Conservation (phyloP, 352 stramenopile genomes). For the Plasmopara halstedii region DNA sequence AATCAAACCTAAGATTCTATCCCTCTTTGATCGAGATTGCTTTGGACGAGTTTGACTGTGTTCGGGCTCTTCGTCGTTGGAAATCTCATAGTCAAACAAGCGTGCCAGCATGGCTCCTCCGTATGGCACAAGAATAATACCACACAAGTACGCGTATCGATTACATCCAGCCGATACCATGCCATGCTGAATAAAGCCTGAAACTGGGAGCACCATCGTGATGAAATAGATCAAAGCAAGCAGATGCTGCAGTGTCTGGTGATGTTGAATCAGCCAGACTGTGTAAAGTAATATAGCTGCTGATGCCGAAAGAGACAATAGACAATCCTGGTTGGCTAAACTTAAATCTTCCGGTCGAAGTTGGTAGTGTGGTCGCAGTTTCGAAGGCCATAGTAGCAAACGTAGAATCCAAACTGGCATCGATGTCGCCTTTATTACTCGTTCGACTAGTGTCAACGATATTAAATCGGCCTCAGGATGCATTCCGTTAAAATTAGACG, state of each 20-base stretch:
- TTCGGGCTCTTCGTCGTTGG: conserved; percentile 1
- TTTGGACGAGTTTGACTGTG: background rate
- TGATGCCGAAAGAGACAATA: conserved; percentile 20
- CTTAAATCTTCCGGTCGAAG: conserved; percentile 30
- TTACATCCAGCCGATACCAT: conserved; percentile 44
- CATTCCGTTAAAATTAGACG: conserved; percentile 38
- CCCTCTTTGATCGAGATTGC: background rate
- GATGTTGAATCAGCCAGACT: conserved; percentile 12
- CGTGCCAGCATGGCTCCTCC: conserved; percentile 13
- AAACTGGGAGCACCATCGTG: conserved; percentile 46
- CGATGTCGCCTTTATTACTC: conserved; percentile 38
- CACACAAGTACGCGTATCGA: conserved; percentile 63
- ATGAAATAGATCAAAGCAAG: conserved; percentile 31
- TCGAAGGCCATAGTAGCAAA: conserved; percentile 35
- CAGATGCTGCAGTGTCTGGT: conserved; percentile 18
- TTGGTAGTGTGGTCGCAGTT: conserved; percentile 52
- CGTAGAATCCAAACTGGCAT: conserved; percentile 29
- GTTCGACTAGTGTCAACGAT: conserved; percentile 24
- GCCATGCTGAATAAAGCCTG: conserved; percentile 63
- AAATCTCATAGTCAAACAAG: conserved; percentile 2
- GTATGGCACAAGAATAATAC: conserved; percentile 35
- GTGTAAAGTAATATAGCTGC: conserved; percentile 12
- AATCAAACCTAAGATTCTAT: background rate
- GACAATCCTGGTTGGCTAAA: conserved; percentile 22
- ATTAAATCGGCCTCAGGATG: conserved; percentile 34